Conservation (phyloP, 176 grass and related monocot genomes). For the Pontederia paniculata region DNA sequence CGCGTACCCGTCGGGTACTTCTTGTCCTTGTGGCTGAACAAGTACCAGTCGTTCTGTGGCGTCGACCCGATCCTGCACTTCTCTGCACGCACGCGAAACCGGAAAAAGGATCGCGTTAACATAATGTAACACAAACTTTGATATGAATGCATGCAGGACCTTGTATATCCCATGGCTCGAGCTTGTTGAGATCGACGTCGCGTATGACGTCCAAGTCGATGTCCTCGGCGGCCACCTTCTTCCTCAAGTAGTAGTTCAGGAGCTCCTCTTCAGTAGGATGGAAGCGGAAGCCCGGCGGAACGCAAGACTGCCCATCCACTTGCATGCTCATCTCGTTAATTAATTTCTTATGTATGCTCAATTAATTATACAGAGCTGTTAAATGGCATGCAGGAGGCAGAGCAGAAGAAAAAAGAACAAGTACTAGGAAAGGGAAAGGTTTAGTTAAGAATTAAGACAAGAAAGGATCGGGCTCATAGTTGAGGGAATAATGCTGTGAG, state of each 20-base stretch:
- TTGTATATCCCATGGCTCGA: constrained; percentile 96
- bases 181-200: constrained; percentile 88
- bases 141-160: constrained; percentile 21
- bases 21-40: constrained; percentile 96
- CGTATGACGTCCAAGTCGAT: constrained; percentile 91
- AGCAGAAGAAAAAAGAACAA: background rate
- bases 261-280: constrained; percentile 94
- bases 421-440: too few species aligned
- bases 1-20: constrained; percentile 87
- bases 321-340: constrained; percentile 60
- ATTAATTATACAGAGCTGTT: too few species aligned
- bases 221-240: constrained; percentile 60
- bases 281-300: constrained; percentile 91
- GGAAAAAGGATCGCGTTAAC: background rate
- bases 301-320: constrained; percentile 71
- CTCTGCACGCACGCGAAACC: constrained; percentile 24
- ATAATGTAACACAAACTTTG: background rate
- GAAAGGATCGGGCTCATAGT: constrained; percentile 15
- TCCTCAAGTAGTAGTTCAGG: constrained; percentile 75
- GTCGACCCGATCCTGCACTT: constrained; percentile 53
- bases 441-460: background rate
- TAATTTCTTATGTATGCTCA: background rate
- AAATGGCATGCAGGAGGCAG: too few species aligned
- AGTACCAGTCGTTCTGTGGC: constrained; percentile 87
- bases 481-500: constrained; percentile 14